Base-by-base conservation (phyloP, 371 early-diverging fungal genomes). In the Conidiobolus incongruus region DNA sequence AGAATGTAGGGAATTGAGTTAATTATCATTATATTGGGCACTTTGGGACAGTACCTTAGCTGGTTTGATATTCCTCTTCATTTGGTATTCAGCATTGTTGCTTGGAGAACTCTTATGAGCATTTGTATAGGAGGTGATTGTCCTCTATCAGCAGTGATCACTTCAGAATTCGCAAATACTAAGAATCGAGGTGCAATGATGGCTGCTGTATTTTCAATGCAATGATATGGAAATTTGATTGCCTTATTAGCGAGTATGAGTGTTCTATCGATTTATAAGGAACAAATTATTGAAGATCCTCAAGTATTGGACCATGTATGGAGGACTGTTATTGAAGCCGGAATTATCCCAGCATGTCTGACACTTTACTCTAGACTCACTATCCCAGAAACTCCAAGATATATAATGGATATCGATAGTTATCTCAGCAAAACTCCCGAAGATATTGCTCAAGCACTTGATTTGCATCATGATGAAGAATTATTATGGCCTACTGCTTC, bases 171-270 rank as follows among this genome's bases (percentile, higher is more conserved):
- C 61, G 80, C 86, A 26, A 55, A 72, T 22, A 62, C 71, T 45
- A 68, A 72, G 44, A 64, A 65, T 24, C 65, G 72, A 49, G 75
- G 75, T 54, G 62, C 63, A 59, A 71, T 72, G 69, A 68, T 71
- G 69, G 72, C 78, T 6, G 63, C 78, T n/a, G 83, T 87, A 31
- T 90, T 88, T 62, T 70, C 85, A 39, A 87, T 88, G 86, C 89
- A 88, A 59, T 88, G 87, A 29, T 63, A 86, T 44, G 91, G 91
- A 26, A 78, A 81, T 49, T 55, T 90, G 40, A 60, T 76, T 29
- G 80, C 84, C 26, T 70, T 77, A n/a, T 56, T 85, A 16, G 75
- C 80, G 22, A 64, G 74, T 15, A 46, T 74, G 10, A 54, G 82
- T 12, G 49, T 77, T 20, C 62, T 91, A 19, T 68, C 75, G 13